Evolutionary conservation across 2,329 filamentous ascomycete species (phyloP).

Genomic region (Aspergillus fructus): DNA sequence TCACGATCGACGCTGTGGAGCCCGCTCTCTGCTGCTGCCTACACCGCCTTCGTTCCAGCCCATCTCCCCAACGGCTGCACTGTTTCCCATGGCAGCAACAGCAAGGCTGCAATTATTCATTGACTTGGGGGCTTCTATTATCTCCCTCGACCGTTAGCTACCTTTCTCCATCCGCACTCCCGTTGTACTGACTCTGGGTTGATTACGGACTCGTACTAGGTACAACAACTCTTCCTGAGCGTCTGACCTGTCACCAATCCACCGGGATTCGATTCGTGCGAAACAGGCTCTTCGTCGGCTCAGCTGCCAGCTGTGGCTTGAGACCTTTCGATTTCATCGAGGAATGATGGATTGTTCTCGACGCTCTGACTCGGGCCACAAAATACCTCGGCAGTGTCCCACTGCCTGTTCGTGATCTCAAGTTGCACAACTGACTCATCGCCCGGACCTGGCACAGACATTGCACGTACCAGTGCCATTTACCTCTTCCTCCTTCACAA

Average conservation of each 20-base stretch:
- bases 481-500: too few species aligned
- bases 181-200: neutral
- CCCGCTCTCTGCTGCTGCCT: neutral
- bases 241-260: constrained; percentile 33
- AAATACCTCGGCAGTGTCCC: neutral
- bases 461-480: too few species aligned
- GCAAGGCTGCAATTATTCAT: too few species aligned
- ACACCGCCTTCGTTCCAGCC: neutral
- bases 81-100: too few species aligned
- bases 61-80: neutral
- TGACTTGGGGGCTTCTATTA: too few species aligned
- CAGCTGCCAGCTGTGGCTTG: constrained; percentile 15
- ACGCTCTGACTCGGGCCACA: constrained; percentile 12
- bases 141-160: too few species aligned
- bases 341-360: neutral
- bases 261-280: neutral
- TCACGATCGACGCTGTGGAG: neutral
- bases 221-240: neutral
- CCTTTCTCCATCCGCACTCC: too few species aligned
- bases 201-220: neutral
- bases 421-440: too few species aligned
- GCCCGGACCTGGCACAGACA: too few species aligned
- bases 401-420: neutral
- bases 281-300: neutral
- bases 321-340: neutral